phyloP scores from a whole-genome alignment of 805 yeast genomes.

The Yarrowia sp. region DNA sequence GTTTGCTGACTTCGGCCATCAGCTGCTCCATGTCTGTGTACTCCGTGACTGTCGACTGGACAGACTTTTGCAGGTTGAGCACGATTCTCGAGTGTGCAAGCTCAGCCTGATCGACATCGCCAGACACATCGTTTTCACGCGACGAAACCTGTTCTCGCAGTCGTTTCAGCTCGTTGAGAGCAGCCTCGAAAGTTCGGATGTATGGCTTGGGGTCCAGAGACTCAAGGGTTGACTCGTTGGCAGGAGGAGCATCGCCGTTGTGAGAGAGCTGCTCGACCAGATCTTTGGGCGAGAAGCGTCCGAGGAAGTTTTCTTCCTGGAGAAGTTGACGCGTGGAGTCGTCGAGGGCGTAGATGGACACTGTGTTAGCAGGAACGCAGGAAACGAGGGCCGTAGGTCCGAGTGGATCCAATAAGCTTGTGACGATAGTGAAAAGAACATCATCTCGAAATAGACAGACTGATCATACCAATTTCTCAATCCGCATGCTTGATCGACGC shows the following conservation, averaged over 20 bases:
- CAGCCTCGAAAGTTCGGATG: conserved; percentile 87
- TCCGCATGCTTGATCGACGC: no score
- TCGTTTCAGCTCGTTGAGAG: conserved; percentile 65
- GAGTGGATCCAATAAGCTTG: background rate
- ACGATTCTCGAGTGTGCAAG: conserved; percentile 67
- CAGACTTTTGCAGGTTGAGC: conserved; percentile 50
- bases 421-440: no score
- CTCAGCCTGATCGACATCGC: conserved; percentile 60
- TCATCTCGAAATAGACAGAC: no score
- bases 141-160: conserved; percentile 56
- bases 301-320: conserved; percentile 34
- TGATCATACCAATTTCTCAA: no score
- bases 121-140: conserved; percentile 52
- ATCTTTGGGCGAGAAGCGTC: conserved; percentile 61
- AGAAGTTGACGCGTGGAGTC: conserved; percentile 34
- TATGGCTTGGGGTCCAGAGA: conserved; percentile 87
- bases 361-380: background rate
- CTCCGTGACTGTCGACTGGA: conserved; percentile 41
- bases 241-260: background rate
- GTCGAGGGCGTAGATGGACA: conserved; percentile 38
- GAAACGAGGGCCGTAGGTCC: background rate
- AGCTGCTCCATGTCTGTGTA: conserved; percentile 40
- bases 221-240: conserved; percentile 31
- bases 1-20: conserved; percentile 36
- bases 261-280: conserved; percentile 65